phyloP scores from a whole-genome alignment of 768 basidiomycete species.

The Lentinula guzmanii region DNA sequence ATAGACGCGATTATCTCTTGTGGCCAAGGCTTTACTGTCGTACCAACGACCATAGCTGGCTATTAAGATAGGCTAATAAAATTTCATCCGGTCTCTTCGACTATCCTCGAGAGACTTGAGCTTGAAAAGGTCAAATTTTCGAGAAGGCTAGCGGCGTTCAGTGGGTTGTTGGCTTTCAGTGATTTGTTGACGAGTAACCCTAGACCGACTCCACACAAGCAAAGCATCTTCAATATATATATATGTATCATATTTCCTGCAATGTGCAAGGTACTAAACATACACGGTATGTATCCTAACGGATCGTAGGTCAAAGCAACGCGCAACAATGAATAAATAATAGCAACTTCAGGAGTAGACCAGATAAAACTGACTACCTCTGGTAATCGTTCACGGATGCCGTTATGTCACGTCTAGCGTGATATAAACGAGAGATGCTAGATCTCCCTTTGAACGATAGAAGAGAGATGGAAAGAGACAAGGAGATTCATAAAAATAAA shows the following conservation, averaged over 20 bases:
- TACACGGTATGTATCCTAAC: neutral
- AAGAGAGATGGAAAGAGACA: neutral
- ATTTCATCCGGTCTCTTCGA: too few species aligned
- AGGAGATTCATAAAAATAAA: neutral
- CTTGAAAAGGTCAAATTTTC: too few species aligned
- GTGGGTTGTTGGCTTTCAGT: too few species aligned
- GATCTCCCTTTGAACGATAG: neutral
- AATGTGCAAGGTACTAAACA: neutral
- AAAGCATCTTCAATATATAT: neutral
- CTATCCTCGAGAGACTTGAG: too few species aligned
- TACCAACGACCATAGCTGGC: too few species aligned
- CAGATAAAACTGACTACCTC: neutral
- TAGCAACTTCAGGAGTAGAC: neutral
- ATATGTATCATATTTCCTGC: neutral
- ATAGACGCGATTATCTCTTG: too few species aligned
- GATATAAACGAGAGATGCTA: neutral
- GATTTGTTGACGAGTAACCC: too few species aligned
- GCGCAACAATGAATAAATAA: neutral
- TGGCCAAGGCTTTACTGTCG: too few species aligned
- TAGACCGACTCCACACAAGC: too few species aligned
- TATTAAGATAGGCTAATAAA: too few species aligned
- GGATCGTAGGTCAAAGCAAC: neutral
- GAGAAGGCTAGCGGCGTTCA: too few species aligned
- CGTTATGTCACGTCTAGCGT: neutral
- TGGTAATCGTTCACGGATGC: neutral